Evolutionary conservation across 2,329 filamentous ascomycete species (phyloP), one percentile per base, ranked within the genome.

Genomic region (Clonostachys solani): DNA sequence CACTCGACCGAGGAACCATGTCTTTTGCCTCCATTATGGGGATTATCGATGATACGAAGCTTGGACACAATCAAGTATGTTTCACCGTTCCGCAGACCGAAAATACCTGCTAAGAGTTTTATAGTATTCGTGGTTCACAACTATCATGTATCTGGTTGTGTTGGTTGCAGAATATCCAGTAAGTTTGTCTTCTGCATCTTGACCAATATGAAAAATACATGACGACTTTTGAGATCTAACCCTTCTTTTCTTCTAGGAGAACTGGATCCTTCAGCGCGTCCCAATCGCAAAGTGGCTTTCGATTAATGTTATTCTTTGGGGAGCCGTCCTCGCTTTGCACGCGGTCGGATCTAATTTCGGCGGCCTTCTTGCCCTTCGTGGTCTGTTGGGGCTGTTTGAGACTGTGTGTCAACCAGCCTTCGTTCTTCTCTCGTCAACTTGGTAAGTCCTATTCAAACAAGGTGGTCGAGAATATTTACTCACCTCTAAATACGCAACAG

Each of bases 111-210:
- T 29, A 38, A n/a, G 12, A 38, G 10, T n/a, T 18, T 7, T 12
- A 12, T 57, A 87, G 72, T 89, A 81, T 60, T 77, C 74, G 18
- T 89, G 86, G 86, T 69, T 90, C 45, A 86, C 82, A 0, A 87
- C 84, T 12, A 87, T 82, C 71, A 86, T 89, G 53, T 89, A 89
- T 67, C 82, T 89, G 50, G 83, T 80, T 45, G 81, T 88, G 17
- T 69, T 89, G 10, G 64, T 84, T 42, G 84, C 87, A 53, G 86
- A 89, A 61, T 89, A 87, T 57, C 86, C 86, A 0, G 85, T 84
- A 61, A 29, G 23, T 10, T 29, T 29, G 23, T 10, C 23, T 4
- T 10, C 9, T 29, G 9, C 23, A 29, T 29, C 23, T 29, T 29
- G 4, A 10, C 23, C 23, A 2, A 29, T 29, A 10, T 29, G 3